Base-by-base conservation (phyloP, 176 grass and related monocot species). In the Chrysopogon serrulatus region DNA sequence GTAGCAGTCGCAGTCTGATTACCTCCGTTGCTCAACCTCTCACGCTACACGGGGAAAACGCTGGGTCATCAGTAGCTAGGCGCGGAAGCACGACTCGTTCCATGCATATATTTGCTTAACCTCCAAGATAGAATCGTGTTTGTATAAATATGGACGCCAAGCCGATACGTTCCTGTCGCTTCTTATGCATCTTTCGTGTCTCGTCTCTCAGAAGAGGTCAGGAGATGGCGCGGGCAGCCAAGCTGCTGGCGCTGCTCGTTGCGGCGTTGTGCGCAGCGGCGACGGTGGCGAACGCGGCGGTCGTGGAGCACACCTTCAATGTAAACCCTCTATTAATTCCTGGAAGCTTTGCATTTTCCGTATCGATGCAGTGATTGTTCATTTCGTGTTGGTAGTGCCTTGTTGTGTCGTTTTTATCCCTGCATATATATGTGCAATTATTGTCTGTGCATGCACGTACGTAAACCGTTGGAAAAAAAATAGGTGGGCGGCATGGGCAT, bases 271-370 rank as follows among this genome's bases (percentile, higher is more conserved):
- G 57, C 74, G 4, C 44, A 27, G 27, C 57, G 68, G 74, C 86
- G 4, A 30, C 21, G 27, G 26, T 32, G 68, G 81, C 86, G 4
- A n/a, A 43, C 28, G 81, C 43, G 15, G 81, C 86, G 0, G 74
- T 84, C 59, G 81, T 88, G 67, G 44, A 88, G 35, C 75, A 84
- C 86, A 84, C 57, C 34, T 84, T 88, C 81, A 28, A 64, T 23
- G 86, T 88, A 83, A 82, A 18, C 13, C 31, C n/a, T 31, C 41
- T 42, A n/a, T n/a, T n/a, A n/a, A n/a, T n/a, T n/a, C n/a, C n/a
- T 56, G 6, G 5, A 34, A 18, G 23, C 49, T 51, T 51, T 8
- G 12, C 13, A 62, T 40, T 23, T 3, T 19, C 32, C 3, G 51
- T 56, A 56, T 2, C 21, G 8, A 56, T n/a, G 21, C 8, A n/a